Percentiles rank a stretch among this genome's conserved stretches.
These are phyloP conservation scores for Tetraselmis striata DNA, from an alignment of 139 green algal species.

Conservation along the genomic window DNA sequence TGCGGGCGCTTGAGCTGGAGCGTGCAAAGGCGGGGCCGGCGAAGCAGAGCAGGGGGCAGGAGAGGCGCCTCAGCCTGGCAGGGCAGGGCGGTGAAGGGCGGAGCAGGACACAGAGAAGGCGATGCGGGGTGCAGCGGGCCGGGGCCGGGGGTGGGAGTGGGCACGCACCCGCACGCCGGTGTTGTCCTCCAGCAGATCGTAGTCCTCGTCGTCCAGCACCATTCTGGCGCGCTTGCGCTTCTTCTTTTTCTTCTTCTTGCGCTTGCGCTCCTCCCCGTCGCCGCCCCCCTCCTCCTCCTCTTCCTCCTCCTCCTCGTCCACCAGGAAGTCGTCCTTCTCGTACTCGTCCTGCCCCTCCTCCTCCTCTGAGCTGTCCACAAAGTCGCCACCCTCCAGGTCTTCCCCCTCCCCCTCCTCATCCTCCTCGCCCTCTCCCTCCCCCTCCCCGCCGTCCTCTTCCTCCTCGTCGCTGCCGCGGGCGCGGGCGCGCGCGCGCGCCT, in stretches of 20 bases:
- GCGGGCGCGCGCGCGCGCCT: no score
- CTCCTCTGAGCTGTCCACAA: conserved; percentile 18
- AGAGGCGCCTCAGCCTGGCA: no score
- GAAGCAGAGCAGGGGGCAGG: no score
- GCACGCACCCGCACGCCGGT: background rate
- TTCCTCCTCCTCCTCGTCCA: conserved; percentile 28
- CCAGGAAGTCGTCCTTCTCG: conserved; percentile 37
- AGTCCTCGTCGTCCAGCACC: conserved; percentile 86
- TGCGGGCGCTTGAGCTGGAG: conserved; percentile 30
- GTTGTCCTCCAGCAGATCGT: conserved; percentile 80
- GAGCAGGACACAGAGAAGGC: no score
- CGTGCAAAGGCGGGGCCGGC: no score
- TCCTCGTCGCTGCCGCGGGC: background rate
- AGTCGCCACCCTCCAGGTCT: conserved; percentile 1
- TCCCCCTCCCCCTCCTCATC: conserved; percentile 2
- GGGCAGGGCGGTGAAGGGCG: no score
- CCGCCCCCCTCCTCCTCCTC: conserved; percentile 26
- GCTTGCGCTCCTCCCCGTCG: conserved; percentile 41
- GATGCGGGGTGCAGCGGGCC: no score
- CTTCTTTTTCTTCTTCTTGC: conserved; percentile 22
- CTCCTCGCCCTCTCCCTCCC: conserved; percentile 1
- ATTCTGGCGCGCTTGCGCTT: conserved; percentile 27
- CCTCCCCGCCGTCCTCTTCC: background rate
- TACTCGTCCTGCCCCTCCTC: conserved; percentile 28
- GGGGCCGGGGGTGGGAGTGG: no score